Evolutionary conservation across 768 basidiomycete species (phyloP).

Genomic region (Tulasnella sp.): DNA sequence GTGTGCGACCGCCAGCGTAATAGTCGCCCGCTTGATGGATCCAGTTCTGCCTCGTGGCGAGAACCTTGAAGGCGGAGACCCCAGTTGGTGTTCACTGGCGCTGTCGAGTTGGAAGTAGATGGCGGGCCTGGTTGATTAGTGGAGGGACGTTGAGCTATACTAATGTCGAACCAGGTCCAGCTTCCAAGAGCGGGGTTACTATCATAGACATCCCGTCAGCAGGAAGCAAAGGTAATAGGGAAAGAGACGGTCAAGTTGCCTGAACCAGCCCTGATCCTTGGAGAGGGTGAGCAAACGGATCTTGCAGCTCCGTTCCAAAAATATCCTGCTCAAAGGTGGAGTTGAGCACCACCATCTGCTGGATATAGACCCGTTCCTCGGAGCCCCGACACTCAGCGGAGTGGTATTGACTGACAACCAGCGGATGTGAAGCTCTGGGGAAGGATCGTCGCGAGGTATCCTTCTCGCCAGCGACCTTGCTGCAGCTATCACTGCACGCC

Average conservation of each 20-base stretch:
- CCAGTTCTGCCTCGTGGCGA: too few relatives aligned
- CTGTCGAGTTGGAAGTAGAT: too few relatives aligned
- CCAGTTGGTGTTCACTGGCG: too few relatives aligned
- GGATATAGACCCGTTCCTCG: background rate
- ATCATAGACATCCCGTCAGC: too few relatives aligned
- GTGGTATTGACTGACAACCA: background rate
- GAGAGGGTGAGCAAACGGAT: background rate
- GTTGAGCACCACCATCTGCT: background rate
- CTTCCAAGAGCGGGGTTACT: background rate
- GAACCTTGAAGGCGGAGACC: too few relatives aligned
- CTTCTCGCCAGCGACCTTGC: too few relatives aligned
- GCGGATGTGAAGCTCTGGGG: background rate
- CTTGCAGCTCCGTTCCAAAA: background rate
- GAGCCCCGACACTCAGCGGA: background rate
- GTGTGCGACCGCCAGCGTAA: background rate
- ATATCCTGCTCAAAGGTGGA: background rate
- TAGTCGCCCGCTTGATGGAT: background rate
- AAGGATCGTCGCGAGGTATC: background rate
- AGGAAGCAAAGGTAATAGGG: too few relatives aligned
- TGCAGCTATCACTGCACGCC: too few relatives aligned
- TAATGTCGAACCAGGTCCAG: constrained; percentile 7
- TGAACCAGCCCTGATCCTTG: constrained; percentile 10
- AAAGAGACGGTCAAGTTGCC: background rate
- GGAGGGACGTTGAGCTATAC: background rate
- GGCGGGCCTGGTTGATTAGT: too few relatives aligned